phyloP scores from a whole-genome alignment of 192 early-diverging fungal genomes.

The Powellomyces hirtus region DNA sequence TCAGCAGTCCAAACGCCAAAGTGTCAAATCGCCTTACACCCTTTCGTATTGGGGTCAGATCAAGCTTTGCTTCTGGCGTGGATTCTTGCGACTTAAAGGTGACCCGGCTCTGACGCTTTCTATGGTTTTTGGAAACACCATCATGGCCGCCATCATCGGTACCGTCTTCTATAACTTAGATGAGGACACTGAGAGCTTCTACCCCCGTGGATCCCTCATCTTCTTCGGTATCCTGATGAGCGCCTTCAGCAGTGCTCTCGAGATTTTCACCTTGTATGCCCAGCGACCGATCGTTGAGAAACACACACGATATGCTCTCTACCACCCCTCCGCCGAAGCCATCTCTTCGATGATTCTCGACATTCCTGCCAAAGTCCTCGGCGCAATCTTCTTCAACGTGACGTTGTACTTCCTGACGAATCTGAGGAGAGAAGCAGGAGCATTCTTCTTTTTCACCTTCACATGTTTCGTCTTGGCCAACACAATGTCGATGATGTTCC shows the following conservation, averaged over 20 bases:
- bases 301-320: slow-evolving; percentile 69
- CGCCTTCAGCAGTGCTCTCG: slow-evolving; percentile 63
- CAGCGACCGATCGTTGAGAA: slow-evolving; percentile 76
- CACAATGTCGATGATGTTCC: slow-evolving; percentile 59
- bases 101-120: slow-evolving; percentile 2
- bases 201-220: slow-evolving; percentile 71
- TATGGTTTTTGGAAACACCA: slow-evolving; percentile 38
- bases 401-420: slow-evolving; percentile 62
- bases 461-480: slow-evolving; percentile 49
- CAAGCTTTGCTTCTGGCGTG: slow-evolving; percentile 7
- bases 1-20: slow-evolving; percentile 10
- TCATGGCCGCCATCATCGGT: slow-evolving; percentile 71
- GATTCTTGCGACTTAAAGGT: neutral
- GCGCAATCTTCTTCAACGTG: slow-evolving; percentile 53
- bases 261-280: slow-evolving; percentile 65
- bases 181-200: slow-evolving; percentile 57
- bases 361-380: slow-evolving; percentile 44
- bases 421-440: slow-evolving; percentile 41
- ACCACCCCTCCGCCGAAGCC: slow-evolving; percentile 60
- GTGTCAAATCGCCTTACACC: slow-evolving; percentile 8
- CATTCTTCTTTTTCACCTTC: slow-evolving; percentile 54
- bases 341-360: slow-evolving; percentile 56
- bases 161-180: slow-evolving; percentile 66
- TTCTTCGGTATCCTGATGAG: slow-evolving; percentile 67
- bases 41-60: slow-evolving; percentile 8